phyloP scores from a whole-genome alignment of 306 rosid species.

The Cyclanthera cordifolia region DNA sequence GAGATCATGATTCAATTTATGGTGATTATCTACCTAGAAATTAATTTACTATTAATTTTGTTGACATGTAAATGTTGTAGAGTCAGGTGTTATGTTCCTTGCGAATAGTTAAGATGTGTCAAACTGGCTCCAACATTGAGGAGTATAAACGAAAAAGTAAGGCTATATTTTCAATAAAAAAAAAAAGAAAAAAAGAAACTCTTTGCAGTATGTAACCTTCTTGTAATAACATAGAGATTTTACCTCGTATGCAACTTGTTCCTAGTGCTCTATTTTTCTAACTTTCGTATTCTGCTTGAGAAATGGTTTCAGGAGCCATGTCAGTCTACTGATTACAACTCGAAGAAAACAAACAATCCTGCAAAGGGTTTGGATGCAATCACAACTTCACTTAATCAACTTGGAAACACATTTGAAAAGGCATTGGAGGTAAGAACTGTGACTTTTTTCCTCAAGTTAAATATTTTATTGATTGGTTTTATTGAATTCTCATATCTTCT shows the following conservation, averaged over 20 bases:
- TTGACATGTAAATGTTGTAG: too few species aligned
- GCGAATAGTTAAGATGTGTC: too few species aligned
- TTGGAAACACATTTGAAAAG: constrained; percentile 88
- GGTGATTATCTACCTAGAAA: too few species aligned
- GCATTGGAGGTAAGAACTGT: constrained; percentile 56
- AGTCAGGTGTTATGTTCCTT: too few species aligned
- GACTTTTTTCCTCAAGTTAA: background rate
- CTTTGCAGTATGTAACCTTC: background rate
- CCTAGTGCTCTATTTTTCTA: background rate
- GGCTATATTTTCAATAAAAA: background rate
- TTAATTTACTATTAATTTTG: too few species aligned
- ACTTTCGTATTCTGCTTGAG: constrained; percentile 10
- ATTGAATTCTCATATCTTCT: background rate
- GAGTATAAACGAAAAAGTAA: too few species aligned
- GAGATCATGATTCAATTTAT: too few species aligned
- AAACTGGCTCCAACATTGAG: too few species aligned
- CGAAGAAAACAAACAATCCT: constrained; percentile 51
- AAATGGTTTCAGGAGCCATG: constrained; percentile 34
- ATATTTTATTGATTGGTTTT: background rate
- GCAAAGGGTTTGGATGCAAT: constrained; percentile 65
- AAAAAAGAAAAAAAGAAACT: too few species aligned
- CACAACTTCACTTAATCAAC: constrained; percentile 75
- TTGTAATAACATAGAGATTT: background rate
- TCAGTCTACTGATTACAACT: constrained; percentile 27
- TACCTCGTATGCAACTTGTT: constrained; percentile 6